Base-by-base conservation (phyloP, 768 basidiomycete species). In the Candolleomyces aberdarensis region DNA sequence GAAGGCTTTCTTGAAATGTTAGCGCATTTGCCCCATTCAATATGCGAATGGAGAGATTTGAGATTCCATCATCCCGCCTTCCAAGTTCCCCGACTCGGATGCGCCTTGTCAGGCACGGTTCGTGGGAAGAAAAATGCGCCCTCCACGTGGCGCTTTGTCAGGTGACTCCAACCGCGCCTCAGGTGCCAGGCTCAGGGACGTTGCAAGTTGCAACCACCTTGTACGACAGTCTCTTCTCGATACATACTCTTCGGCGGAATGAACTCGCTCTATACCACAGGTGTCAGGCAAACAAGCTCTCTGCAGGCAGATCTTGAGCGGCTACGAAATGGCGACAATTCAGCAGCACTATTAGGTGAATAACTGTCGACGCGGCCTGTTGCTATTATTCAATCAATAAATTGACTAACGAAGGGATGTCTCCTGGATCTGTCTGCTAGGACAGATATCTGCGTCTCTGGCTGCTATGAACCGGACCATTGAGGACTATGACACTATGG, bases 361-460 rank as follows among this genome's bases (percentile, higher is more conserved):
- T 78, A 56, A 40, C 22, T 49, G 15, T 17, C 15, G 20, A n/a
- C 15, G 8, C 26, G 31, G 60, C 51, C 13, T 26, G 47, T 29
- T 26, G 47, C 26, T 7, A 40, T 31, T 3, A 26, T 47, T 49
- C 48, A 57, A 61, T 55, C n/a, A 31, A 60, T 64, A 55, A 64
- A 62, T 58, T 60, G 60, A 67, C 62, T 61, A 56, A 44, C 51
- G 53, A 62, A 63, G 56, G 41, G n/a, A n/a, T 51, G 60, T 71
- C 49, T 51, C 56, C 20, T 57, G 46, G 64, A 65, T 66, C 62
- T 71, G 62, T 63, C 63, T 67, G 75, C 73, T 79, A 96, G 96
- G 96, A 74, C 96, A 98, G 83, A 94, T 99, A 75, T 92, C 93
- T 36, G 95, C 96, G n/a, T 95, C 94, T 9, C 80, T 99, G n/a